Percentiles rank a stretch among this genome's conserved stretches.
Conservation (phyloP, 2,329 filamentous ascomycete genomes). For the Colletotrichum paranaense region DNA sequence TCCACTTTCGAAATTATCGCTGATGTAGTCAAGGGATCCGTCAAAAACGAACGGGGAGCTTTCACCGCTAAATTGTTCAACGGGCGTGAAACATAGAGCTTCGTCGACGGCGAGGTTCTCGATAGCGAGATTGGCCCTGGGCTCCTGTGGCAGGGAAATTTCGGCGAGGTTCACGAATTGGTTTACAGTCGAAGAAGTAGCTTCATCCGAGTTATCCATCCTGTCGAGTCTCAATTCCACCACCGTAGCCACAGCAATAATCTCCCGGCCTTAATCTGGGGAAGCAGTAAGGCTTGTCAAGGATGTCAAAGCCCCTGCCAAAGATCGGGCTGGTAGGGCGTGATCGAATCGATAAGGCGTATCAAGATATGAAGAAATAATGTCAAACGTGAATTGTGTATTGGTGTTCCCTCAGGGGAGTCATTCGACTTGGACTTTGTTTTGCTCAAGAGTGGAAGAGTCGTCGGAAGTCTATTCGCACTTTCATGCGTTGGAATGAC, state of each 20-base stretch:
- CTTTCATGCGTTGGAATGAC: constrained; percentile 1
- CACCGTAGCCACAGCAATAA: neutral
- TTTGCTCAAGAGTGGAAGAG: constrained; percentile 11
- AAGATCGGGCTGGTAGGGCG: neutral
- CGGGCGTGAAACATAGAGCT: neutral
- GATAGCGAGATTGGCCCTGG: neutral
- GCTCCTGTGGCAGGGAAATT: neutral
- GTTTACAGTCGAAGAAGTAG: neutral
- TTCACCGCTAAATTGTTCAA: constrained; percentile 17
- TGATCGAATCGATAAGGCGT: neutral
- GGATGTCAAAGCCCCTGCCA: neutral
- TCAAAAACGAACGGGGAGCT: constrained; percentile 19
- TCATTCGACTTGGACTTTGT: neutral
- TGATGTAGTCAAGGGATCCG: neutral
- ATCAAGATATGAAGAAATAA: neutral
- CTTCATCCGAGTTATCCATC: neutral
- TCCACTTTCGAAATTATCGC: neutral
- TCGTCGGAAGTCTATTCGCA: constrained; percentile 8
- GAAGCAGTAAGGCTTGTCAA: neutral
- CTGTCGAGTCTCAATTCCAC: neutral
- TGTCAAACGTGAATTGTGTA: neutral
- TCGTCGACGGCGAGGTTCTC: neutral
- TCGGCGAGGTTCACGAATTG: neutral
- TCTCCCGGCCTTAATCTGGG: no score
- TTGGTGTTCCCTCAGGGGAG: neutral